These are phyloP conservation scores for Pythium oligandrum DNA, from an alignment of 352 stramenopile genomes.

Conservation along the genomic window DNA sequence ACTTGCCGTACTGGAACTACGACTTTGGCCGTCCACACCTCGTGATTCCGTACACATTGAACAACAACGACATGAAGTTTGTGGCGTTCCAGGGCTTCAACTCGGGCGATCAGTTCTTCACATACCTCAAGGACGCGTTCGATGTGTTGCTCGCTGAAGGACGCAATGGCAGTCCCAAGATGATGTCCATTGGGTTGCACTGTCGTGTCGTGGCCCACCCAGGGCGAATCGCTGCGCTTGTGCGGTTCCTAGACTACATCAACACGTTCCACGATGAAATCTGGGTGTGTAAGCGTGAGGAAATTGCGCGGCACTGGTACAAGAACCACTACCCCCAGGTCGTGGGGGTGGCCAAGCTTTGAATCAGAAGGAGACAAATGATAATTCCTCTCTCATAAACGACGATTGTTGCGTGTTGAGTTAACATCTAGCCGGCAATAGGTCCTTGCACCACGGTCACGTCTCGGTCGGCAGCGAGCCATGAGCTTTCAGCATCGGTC, in stretches of 20 bases:
- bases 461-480: constrained; percentile 55
- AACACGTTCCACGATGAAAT: constrained; percentile 85
- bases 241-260: constrained; percentile 94
- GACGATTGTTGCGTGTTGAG: no score
- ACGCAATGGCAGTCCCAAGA: constrained; percentile 82
- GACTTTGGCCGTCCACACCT: constrained; percentile 89
- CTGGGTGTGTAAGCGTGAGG: constrained; percentile 91
- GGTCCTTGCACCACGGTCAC: not conserved
- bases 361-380: no score
- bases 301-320: constrained; percentile 95
- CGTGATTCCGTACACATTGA: constrained; percentile 95
- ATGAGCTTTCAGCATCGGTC: constrained; percentile 61
- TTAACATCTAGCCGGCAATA: no score
- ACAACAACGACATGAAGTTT: constrained; percentile 97
- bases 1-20: constrained; percentile 93
- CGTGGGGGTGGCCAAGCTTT: not conserved
- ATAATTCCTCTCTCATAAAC: no score
- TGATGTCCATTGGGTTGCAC: constrained; percentile 95
- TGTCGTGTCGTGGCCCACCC: constrained; percentile 89
- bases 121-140: constrained; percentile 90
- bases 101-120: constrained; percentile 90
- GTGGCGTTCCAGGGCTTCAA: constrained; percentile 90
- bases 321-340: constrained; percentile 71
- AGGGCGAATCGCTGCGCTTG: constrained; percentile 82
- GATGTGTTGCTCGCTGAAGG: constrained; percentile 90